Evolutionary conservation across 2,329 filamentous ascomycete genomes (phyloP).

Genomic region (Metarhizium guizhouense): DNA sequence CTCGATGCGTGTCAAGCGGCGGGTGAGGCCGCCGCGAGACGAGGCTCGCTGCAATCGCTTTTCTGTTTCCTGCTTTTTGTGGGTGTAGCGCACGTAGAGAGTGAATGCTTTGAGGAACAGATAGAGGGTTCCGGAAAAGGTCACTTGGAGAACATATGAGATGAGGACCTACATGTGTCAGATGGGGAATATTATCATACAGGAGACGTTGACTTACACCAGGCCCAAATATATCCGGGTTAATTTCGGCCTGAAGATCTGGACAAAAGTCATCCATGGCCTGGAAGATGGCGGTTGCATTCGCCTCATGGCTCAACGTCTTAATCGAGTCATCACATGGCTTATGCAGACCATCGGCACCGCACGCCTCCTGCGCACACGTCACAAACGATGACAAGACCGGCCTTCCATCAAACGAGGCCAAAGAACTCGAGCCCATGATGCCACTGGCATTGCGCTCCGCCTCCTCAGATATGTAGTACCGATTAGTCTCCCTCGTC

Average conservation of each 20-base stretch:
- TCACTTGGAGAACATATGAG: slow-evolving; percentile 29
- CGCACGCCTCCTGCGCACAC: slow-evolving; percentile 26
- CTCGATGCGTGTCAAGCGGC: slow-evolving; percentile 24
- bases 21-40: slow-evolving; percentile 12
- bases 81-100: slow-evolving; percentile 23
- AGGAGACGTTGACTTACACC: slow-evolving; percentile 18
- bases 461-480: slow-evolving; percentile 22
- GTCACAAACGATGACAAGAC: slow-evolving; percentile 23
- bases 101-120: slow-evolving; percentile 26
- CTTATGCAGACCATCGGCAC: slow-evolving; percentile 22
- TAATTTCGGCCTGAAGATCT: slow-evolving; percentile 25
- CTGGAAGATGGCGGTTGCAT: slow-evolving; percentile 20
- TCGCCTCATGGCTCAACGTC: slow-evolving; percentile 16
- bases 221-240: slow-evolving; percentile 30
- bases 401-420: slow-evolving; percentile 20
- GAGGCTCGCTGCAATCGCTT: neutral
- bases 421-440: slow-evolving; percentile 23
- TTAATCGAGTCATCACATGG: slow-evolving; percentile 21
- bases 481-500: slow-evolving; percentile 18
- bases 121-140: slow-evolving; percentile 24
- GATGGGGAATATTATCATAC: neutral
- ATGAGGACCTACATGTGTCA: slow-evolving; percentile 22
- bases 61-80: slow-evolving; percentile 12
- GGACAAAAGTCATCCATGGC: slow-evolving; percentile 28
- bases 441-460: slow-evolving; percentile 27